Base-by-base conservation (phyloP, 2,329 filamentous ascomycete genomes). In the Fusarium hostae region DNA sequence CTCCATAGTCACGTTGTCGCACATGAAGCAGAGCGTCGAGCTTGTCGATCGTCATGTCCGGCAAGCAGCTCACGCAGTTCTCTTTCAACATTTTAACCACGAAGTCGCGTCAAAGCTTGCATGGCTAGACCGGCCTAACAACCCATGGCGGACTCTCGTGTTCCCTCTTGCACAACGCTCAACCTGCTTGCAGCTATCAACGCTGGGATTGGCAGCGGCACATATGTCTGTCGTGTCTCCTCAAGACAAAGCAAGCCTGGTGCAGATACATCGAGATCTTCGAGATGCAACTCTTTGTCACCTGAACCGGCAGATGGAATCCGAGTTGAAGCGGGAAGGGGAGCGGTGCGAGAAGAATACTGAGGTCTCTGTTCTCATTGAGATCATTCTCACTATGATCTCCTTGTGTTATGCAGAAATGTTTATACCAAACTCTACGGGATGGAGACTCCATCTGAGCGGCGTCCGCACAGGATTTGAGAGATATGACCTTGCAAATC, bases 71-170 rank as follows among this genome's bases (percentile, higher is more conserved):
- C 24, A 43, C 9, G 10, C 24, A n/a, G 43, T 57, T 9, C 39
- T 61, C 6, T 20, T 57, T n/a, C 20, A 18, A 1, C 58, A 61
- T 13, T 61, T 61, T n/a, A 39, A 16, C 24, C n/a, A 24, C 2
- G n/a, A 61, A 12, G 58, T 61, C 9, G 58, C 58, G 2, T 28
- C 50, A 6, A 56, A 16, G 11, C 50, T 61, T 8, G 39, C 50
- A 10, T 61, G 58, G 58, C 15, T 57, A 5, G 58, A 61, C 26
- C 50, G 50, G 1, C 58, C 58, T 3, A 44, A 57, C 18, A 61
- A 61, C 12, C 58, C 50, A 2, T 61, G 58, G 58, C 58, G 58
- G 18, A 45, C 39, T 4, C 40, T 61, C 15, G 50, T 61, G 9
- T 32, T 61, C 20, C 58, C 58, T 8, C 40, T 61, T 15, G 50